Evolutionary conservation across 2,329 filamentous ascomycete genomes (phyloP), one percentile per base, ranked within the genome.

Genomic region (Colletotrichum tofieldiae): DNA sequence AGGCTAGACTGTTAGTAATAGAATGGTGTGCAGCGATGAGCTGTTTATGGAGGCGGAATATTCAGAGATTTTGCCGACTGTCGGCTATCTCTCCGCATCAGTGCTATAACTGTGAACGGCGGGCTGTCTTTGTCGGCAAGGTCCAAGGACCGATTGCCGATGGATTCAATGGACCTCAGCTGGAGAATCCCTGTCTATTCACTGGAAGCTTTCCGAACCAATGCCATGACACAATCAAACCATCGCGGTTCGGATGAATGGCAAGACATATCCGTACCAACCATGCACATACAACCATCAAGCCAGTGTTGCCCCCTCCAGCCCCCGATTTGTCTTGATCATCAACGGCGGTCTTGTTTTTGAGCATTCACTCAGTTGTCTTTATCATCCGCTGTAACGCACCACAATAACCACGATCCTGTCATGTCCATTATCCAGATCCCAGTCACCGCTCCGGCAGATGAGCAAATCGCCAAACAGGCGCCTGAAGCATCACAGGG

Each of bases 31-130:
- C 6, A 49, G 26, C 43, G 37, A 26, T n/a, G 11, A n/a, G 37
- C 23, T 58, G 49, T 58, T 69, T 52, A 54, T 69, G 61, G 47
- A 43, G 32, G 63, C 12, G 35, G 52, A 52, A 65, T 41, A 32
- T 14, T 29, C 39, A 12, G 45, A 32, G 39, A n/a, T 39, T 65
- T 59, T 71, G 65, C 69, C 69, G 65, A 71, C 65, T 52, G 29
- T 69, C 69, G 69, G 69, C 65, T 64, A 69, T 59, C 45, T 55
- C n/a, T 60, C 26, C n/a, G 41, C 58, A n/a, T 35, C 39, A 23
- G 29, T 6, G 6, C 6, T 32, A 32, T 6, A 32, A 32, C 29
- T 32, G 6, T 32, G 29, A 5, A 32, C 2, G 29, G 29, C 29
- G 6, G 6, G 29, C 58, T 47, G n/a, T 32, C 39, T n/a, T 63